Evolutionary conservation across 345 rosid species (phyloP).

Genomic region (Sonneratia caseolaris): DNA sequence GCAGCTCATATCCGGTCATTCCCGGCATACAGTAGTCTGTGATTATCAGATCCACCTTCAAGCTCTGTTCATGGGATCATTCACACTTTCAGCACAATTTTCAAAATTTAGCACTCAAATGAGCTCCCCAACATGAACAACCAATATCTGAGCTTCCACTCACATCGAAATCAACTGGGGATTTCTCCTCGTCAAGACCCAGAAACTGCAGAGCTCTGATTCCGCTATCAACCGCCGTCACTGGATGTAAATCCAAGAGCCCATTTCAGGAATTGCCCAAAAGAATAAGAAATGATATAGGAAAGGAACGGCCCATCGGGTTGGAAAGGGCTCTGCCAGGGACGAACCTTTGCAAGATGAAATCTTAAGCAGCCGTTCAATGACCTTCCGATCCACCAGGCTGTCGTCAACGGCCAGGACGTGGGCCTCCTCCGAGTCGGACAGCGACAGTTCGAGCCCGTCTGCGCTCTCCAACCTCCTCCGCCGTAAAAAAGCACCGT

Average conservation of each 20-base stretch:
- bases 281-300: too few species aligned
- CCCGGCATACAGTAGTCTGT: constrained; percentile 99
- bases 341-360: constrained; percentile 70
- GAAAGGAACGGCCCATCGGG: neutral
- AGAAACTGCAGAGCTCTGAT: constrained; percentile 68
- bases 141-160: neutral
- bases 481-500: constrained; percentile 36
- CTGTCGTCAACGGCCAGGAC: constrained; percentile 94
- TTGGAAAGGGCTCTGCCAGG: neutral
- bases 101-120: neutral
- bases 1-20: constrained; percentile 95
- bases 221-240: constrained; percentile 90
- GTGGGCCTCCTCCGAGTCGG: constrained; percentile 57
- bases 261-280: neutral
- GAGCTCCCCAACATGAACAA: neutral
- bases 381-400: constrained; percentile 73
- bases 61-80: constrained; percentile 23
- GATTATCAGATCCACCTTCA: constrained; percentile 84
- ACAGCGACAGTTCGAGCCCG: constrained; percentile 29
- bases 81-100: neutral
- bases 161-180: constrained; percentile 7
- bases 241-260: constrained; percentile 25
- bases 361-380: constrained; percentile 69
- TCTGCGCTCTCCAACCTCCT: constrained; percentile 35
- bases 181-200: constrained; percentile 61